Conservation (phyloP, 2,329 filamentous ascomycete genomes). For the Reticulascus tulasneorum region DNA sequence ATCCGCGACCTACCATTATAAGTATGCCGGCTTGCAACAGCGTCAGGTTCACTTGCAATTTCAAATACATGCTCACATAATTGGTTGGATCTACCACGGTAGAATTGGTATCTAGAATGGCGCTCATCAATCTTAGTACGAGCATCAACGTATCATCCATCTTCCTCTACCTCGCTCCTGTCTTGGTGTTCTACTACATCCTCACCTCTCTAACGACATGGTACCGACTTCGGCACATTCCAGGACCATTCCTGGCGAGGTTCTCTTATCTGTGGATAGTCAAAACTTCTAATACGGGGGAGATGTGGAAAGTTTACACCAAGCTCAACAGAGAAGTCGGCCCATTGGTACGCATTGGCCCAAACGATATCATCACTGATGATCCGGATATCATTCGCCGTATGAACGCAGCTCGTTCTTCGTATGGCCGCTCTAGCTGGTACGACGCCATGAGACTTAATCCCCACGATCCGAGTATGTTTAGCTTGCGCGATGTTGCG, state of each 20-base stretch:
- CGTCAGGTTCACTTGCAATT: too few species aligned
- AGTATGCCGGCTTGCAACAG: too few species aligned
- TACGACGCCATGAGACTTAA: slow-evolving; percentile 12
- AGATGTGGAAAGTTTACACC: slow-evolving; percentile 6
- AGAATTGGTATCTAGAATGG: too few species aligned
- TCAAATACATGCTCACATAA: too few species aligned
- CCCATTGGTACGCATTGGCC: slow-evolving; percentile 15
- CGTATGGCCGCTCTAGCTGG: slow-evolving; percentile 13
- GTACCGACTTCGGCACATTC: slow-evolving; percentile 11
- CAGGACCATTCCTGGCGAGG: slow-evolving; percentile 5
- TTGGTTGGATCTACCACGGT: too few species aligned
- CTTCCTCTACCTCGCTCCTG: background rate
- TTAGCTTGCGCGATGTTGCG: slow-evolving; percentile 25
- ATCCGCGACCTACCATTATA: too few species aligned
- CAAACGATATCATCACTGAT: slow-evolving; percentile 15
- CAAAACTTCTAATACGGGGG: slow-evolving; percentile 6
- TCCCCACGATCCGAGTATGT: slow-evolving; percentile 12
- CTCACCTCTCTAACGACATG: slow-evolving; percentile 24
- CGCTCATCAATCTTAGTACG: background rate
- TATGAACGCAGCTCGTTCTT: slow-evolving; percentile 10
- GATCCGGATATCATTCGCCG: slow-evolving; percentile 13
- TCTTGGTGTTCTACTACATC: slow-evolving; percentile 10
- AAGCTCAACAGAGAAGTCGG: slow-evolving; percentile 9
- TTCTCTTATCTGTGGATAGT: slow-evolving; percentile 14
- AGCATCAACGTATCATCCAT: background rate